These are phyloP conservation scores for Recurvomyces mirabilis DNA, from an alignment of 495 filamentous ascomycete genomes.

Conservation along the genomic window DNA sequence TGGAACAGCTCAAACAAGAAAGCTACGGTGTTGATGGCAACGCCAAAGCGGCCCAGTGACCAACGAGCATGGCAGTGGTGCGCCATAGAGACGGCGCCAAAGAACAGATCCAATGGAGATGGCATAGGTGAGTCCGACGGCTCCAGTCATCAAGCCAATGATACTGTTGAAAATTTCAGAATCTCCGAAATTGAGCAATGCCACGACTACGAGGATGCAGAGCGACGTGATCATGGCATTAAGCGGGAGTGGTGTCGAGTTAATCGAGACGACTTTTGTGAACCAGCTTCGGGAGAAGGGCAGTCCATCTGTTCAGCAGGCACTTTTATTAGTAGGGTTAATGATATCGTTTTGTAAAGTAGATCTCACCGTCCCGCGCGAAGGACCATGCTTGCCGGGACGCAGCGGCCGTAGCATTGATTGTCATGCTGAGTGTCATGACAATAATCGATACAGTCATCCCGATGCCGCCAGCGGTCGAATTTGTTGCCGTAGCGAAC, in stretches of 20 bases:
- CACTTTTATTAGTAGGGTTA: no score
- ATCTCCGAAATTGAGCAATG: conserved; percentile 39
- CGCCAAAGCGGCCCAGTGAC: conserved; percentile 7
- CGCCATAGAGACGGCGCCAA: conserved; percentile 4
- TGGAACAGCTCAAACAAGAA: conserved; percentile 13
- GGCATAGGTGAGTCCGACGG: conserved; percentile 7
- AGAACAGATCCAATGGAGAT: conserved; percentile 9
- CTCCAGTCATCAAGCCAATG: conserved; percentile 28
- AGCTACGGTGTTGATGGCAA: conserved; percentile 9
- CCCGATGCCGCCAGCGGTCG: conserved; percentile 26
- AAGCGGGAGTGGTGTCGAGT: conserved; percentile 8
- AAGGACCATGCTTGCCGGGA: no score
- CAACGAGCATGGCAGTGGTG: conserved; percentile 2
- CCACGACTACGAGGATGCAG: conserved; percentile 27
- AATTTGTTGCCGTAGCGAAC: conserved; percentile 29
- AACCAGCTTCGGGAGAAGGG: conserved; percentile 33
- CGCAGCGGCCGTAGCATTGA: conserved; percentile 28
- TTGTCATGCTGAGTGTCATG: conserved; percentile 22
- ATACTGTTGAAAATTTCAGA: conserved; percentile 39
- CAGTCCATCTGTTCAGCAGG: no score
- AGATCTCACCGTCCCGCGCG: no score
- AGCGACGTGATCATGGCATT: conserved; percentile 5
- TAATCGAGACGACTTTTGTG: conserved; percentile 1
- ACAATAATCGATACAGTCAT: conserved; percentile 31
- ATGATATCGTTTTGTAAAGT: no score